Conservation (phyloP, 129 eudicot genomes). For the Calendula officinalis region DNA sequence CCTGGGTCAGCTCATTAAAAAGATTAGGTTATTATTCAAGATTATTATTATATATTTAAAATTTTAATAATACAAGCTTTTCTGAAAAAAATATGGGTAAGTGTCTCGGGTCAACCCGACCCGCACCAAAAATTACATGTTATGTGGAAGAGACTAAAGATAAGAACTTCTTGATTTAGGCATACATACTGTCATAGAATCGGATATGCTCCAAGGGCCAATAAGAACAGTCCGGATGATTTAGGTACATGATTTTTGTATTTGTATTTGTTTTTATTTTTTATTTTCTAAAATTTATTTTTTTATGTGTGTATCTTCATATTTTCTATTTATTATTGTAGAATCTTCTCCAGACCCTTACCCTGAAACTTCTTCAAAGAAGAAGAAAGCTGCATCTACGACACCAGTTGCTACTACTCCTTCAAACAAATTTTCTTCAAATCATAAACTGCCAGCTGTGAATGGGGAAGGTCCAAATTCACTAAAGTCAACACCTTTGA, state of each 20-base stretch:
- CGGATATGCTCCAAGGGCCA: constrained; percentile 70
- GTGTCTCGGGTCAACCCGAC: too few species aligned
- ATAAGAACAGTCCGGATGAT: constrained; percentile 24
- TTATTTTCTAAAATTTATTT: background rate
- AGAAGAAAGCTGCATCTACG: constrained; percentile 28
- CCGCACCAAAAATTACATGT: too few species aligned
- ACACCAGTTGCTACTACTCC: background rate
- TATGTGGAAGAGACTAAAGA: too few species aligned
- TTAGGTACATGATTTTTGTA: constrained; percentile 41
- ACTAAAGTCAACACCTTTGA: constrained; percentile 43
- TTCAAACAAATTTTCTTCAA: constrained; percentile 23
- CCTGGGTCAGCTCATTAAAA: too few species aligned
- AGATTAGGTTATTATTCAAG: too few species aligned
- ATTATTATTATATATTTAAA: too few species aligned
- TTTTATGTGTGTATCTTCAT: background rate
- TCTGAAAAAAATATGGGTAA: too few species aligned
- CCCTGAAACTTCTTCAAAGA: constrained; percentile 35
- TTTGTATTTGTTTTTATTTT: too few species aligned
- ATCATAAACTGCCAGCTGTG: constrained; percentile 11
- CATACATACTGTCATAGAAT: constrained; percentile 65
- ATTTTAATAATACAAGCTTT: background rate
- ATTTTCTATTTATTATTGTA: constrained; percentile 26
- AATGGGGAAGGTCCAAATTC: constrained; percentile 35
- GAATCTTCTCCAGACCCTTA: constrained; percentile 45
- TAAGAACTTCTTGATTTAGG: constrained; percentile 43